Percentiles rank a stretch among this genome's conserved stretches.
Evolutionary conservation across 1,139 yeast species (phyloP).

Genomic region (Taphrina deformans): DNA sequence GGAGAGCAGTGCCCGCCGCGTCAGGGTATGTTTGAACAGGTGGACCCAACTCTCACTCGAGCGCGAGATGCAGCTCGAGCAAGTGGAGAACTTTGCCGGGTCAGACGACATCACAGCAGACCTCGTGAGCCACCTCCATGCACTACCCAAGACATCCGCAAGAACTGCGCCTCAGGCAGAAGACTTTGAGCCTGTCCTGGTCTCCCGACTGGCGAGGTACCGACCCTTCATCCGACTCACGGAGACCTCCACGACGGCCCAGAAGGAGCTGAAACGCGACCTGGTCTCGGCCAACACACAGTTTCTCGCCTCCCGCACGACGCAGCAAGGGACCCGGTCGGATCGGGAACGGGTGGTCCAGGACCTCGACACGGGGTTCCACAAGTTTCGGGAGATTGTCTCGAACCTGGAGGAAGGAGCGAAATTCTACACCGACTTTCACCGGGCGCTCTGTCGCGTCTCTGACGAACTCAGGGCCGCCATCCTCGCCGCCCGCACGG

Average conservation of each 20-base stretch:
- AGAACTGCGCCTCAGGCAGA: background rate
- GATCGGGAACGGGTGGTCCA: constrained; percentile 57
- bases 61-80: background rate
- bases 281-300: background rate
- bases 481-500: constrained; percentile 43
- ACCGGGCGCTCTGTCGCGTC: constrained; percentile 54
- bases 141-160: background rate
- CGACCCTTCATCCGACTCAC: background rate
- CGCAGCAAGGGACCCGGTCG: background rate
- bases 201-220: background rate
- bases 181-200: constrained; percentile 16
- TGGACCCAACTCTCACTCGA: background rate
- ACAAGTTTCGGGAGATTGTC: constrained; percentile 58
- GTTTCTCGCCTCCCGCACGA: constrained; percentile 1
- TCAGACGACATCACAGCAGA: constrained; percentile 15
- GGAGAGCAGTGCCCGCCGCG: constrained; percentile 20
- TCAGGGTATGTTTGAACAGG: background rate
- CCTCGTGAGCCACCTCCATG: background rate
- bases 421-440: constrained; percentile 66
- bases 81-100: background rate
- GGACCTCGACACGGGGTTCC: constrained; percentile 56
- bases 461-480: constrained; percentile 57
- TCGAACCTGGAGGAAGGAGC: constrained; percentile 68
- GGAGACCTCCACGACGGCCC: background rate
- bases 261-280: background rate